Evolutionary conservation across 106 monocot genomes (phyloP).

Genomic region (Gastrodia elata): DNA sequence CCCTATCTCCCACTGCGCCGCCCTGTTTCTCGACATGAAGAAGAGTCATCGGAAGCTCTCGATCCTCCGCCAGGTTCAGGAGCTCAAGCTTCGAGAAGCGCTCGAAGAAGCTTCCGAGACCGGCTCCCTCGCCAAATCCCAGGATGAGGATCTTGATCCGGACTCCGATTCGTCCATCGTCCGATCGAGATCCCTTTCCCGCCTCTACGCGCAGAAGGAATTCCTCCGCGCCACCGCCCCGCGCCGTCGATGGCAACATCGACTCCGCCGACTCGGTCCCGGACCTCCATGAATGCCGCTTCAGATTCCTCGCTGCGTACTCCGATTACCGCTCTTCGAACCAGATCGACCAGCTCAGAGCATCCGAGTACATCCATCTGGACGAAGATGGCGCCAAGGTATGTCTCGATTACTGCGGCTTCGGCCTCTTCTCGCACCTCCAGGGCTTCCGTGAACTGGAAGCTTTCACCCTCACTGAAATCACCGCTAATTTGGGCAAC

Average conservation of each 20-base stretch:
- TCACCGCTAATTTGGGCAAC: constrained; percentile 48
- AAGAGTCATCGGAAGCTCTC: background rate
- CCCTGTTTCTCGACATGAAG: constrained; percentile 56
- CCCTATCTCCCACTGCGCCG: constrained; percentile 81
- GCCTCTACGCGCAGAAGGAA: too few species aligned
- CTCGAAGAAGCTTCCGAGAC: background rate
- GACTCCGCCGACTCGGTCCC: constrained; percentile 30
- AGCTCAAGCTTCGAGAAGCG: constrained; percentile 10
- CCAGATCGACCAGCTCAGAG: constrained; percentile 33
- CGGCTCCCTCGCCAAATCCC: too few species aligned
- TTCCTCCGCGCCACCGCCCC: too few species aligned
- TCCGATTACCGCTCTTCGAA: constrained; percentile 49
- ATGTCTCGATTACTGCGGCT: constrained; percentile 71
- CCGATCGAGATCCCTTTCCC: too few species aligned
- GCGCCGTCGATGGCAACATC: constrained; percentile 30
- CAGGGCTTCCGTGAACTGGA: constrained; percentile 38
- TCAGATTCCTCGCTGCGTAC: constrained; percentile 53
- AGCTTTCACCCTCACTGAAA: constrained; percentile 46
- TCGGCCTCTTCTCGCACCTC: constrained; percentile 55
- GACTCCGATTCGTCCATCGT: too few species aligned
- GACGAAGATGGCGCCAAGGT: constrained; percentile 31
- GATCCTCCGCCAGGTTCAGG: background rate
- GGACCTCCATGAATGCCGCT: constrained; percentile 23
- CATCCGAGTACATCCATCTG: constrained; percentile 42
- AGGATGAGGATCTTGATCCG: too few species aligned